A percentile compares a stretch with the other conserved stretches of the same genome.
These are phyloP conservation scores for Chrysophaeum taylorii DNA, from an alignment of 352 stramenopile genomes.

Conservation along the genomic window DNA sequence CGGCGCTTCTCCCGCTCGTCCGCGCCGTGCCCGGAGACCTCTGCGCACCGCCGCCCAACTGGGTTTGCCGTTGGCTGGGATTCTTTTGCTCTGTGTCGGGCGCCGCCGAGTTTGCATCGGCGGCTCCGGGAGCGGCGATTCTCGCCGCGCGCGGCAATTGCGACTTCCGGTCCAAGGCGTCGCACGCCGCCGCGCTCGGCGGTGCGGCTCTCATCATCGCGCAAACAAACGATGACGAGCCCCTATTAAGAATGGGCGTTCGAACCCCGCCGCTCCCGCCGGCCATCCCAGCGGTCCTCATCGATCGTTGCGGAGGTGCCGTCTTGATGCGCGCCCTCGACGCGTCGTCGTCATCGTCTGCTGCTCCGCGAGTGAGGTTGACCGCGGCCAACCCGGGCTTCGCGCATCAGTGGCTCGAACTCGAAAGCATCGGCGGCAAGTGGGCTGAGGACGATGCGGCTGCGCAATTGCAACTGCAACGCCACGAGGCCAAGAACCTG, in stretches of 20 bases:
- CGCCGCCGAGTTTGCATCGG: background rate
- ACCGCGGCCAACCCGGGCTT: background rate
- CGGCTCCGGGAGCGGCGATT: background rate
- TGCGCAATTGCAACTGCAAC: no score
- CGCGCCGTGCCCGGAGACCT: background rate
- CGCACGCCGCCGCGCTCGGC: background rate
- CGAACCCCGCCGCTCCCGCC: background rate
- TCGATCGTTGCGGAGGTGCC: background rate
- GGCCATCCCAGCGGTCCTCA: background rate
- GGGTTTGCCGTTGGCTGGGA: background rate
- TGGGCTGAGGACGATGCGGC: no score
- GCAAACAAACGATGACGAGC: background rate
- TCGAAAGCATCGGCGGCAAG: no score
- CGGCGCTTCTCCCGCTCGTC: background rate
- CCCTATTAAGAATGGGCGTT: background rate
- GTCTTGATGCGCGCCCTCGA: background rate
- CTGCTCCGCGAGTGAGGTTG: background rate
- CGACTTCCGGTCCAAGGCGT: background rate
- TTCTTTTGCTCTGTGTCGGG: background rate
- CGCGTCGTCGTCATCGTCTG: background rate
- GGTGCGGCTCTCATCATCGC: background rate
- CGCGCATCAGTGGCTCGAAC: slow-evolving; percentile 9
- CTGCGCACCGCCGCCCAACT: background rate
- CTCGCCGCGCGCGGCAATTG: background rate
- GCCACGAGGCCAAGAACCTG: no score